Conservation (phyloP, 1,284 basidiomycete species). For the Anthracocystis walkeri region DNA sequence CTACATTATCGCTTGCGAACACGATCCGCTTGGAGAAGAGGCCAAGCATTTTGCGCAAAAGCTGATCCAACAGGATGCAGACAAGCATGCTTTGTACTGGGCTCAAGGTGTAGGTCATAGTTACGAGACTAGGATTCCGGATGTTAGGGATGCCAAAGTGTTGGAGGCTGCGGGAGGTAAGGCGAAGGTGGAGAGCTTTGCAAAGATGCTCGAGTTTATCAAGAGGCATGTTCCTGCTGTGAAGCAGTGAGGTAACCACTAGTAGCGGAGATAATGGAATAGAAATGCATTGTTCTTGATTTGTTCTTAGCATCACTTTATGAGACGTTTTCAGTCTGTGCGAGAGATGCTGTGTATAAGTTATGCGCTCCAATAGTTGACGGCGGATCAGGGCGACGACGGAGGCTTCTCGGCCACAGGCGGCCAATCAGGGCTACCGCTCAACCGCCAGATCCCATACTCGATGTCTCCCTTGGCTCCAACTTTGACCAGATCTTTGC, state of each 20-base stretch:
- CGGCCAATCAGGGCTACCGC: conserved; percentile 43
- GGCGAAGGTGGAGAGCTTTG: conserved; percentile 39
- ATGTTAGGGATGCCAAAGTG: conserved; percentile 16
- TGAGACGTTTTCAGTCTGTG: neutral
- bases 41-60: conserved; percentile 18
- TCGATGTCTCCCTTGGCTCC: conserved; percentile 57
- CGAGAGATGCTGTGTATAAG: neutral
- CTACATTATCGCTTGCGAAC: conserved; percentile 45
- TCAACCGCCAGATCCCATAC: conserved; percentile 52
- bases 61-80: conserved; percentile 7
- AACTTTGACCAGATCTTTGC: conserved; percentile 28
- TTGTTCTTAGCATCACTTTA: neutral
- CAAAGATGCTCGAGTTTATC: conserved; percentile 25
- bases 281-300: conserved; percentile 1
- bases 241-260: neutral
- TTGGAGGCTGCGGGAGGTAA: conserved; percentile 18
- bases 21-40: conserved; percentile 41
- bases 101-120: conserved; percentile 38
- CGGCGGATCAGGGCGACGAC: neutral
- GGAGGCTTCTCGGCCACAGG: conserved; percentile 8
- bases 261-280: neutral
- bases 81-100: conserved; percentile 29
- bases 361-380: neutral
- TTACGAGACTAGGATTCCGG: conserved; percentile 40
- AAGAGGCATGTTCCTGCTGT: conserved; percentile 14